These are phyloP conservation scores for Trametes cingulata DNA, from an alignment of 768 basidiomycete species.

Conservation along the genomic window DNA sequence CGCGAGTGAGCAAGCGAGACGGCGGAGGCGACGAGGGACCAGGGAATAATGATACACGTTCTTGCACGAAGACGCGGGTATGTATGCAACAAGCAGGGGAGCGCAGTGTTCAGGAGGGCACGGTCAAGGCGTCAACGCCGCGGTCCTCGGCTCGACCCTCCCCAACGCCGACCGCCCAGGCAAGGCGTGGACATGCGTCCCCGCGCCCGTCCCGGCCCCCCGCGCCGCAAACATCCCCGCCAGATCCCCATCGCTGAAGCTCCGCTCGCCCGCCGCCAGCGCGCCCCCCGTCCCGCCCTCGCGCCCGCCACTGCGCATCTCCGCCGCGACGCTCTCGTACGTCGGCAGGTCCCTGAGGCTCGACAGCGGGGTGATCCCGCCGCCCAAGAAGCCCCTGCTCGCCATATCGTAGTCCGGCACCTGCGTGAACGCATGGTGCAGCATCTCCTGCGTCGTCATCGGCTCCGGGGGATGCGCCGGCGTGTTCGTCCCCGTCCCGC, in stretches of 20 bases:
- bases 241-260: slow-evolving; percentile 28
- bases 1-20: background rate
- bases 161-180: slow-evolving; percentile 12
- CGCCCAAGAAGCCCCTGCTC: slow-evolving; percentile 83
- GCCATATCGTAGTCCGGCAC: slow-evolving; percentile 89
- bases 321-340: slow-evolving; percentile 65
- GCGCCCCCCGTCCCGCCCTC: background rate
- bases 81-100: background rate
- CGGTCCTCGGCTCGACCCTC: slow-evolving; percentile 1
- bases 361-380: slow-evolving; percentile 81
- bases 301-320: slow-evolving; percentile 7
- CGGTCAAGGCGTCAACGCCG: slow-evolving; percentile 19
- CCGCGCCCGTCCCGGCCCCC: background rate
- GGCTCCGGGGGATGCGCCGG: slow-evolving; percentile 23
- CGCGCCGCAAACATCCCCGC: slow-evolving; percentile 26
- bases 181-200: background rate
- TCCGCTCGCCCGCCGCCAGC: slow-evolving; percentile 19
- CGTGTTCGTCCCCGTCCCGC: slow-evolving; percentile 9
- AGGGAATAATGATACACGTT: slow-evolving; percentile 16
- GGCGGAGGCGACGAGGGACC: background rate
- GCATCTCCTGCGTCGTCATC: slow-evolving; percentile 37
- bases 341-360: slow-evolving; percentile 79
- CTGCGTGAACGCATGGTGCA: slow-evolving; percentile 67
- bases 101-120: background rate
- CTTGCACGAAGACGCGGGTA: background rate